A percentile compares a stretch with the other conserved stretches of the same genome.
Conservation (phyloP, 177 flowering plant genomes). For the Vitis hybrid region DNA sequence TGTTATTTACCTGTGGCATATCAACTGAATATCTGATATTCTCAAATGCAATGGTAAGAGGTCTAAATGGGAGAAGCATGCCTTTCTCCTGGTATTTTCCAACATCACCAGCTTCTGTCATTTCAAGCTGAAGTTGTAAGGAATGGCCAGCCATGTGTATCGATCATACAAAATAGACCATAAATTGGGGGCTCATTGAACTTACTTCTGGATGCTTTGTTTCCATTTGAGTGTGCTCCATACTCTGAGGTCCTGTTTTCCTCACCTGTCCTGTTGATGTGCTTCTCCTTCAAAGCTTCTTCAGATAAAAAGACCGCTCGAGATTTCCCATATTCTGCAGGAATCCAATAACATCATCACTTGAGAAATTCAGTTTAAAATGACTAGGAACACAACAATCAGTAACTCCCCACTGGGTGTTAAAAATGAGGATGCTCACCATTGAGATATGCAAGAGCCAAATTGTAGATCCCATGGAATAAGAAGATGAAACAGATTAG, state of each 20-base stretch:
- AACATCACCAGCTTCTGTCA: too few species aligned
- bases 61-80: conserved; percentile 41
- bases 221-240: background rate
- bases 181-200: background rate
- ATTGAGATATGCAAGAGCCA: conserved; percentile 32
- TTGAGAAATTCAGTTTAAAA: background rate
- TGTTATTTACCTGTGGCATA: conserved; percentile 32
- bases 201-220: background rate
- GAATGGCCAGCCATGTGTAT: too few species aligned
- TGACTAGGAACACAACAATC: background rate
- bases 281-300: conserved; percentile 28
- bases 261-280: conserved; percentile 23
- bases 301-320: conserved; percentile 22
- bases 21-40: conserved; percentile 33
- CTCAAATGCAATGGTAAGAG: conserved; percentile 28
- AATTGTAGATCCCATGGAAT: conserved; percentile 18
- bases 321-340: conserved; percentile 27
- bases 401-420: too few species aligned
- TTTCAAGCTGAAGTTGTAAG: too few species aligned
- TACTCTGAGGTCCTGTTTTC: background rate
- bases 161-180: too few species aligned
- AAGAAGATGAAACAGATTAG: conserved; percentile 22
- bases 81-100: conserved; percentile 12
- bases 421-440: conserved; percentile 22
- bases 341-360: background rate